A percentile compares a stretch with the other conserved stretches of the same genome.
phyloP scores from a whole-genome alignment of 345 rosid species.

The Cardamine resedifolia region DNA sequence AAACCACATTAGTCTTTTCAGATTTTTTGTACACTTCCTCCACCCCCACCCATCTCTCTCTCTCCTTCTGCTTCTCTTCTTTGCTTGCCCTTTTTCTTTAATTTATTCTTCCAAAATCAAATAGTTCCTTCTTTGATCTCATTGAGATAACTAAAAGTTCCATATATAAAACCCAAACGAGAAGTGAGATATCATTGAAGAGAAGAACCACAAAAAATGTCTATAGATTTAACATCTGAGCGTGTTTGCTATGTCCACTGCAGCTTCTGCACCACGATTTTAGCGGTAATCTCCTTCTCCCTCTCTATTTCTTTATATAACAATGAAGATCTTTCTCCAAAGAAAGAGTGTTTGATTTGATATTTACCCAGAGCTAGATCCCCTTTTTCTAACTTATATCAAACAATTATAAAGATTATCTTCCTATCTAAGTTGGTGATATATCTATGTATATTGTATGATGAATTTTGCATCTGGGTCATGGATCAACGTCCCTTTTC shows the following conservation, averaged over 20 bases:
- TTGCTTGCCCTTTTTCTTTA: constrained; percentile 28
- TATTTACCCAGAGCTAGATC: constrained; percentile 33
- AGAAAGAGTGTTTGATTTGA: constrained; percentile 1
- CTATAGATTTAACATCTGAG: constrained; percentile 70
- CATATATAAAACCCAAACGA: constrained; percentile 14
- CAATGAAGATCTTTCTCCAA: neutral
- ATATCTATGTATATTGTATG: constrained; percentile 12
- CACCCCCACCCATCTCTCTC: constrained; percentile 27
- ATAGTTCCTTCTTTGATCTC: constrained; percentile 36
- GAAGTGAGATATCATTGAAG: constrained; percentile 1
- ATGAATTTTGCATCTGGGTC: constrained; percentile 10
- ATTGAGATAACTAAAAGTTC: constrained; percentile 14
- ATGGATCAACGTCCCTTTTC: constrained; percentile 18
- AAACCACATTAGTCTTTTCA: constrained; percentile 43
- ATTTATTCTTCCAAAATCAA: constrained; percentile 32
- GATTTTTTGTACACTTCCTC: constrained; percentile 41
- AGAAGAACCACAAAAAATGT: constrained; percentile 45
- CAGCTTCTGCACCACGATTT: constrained; percentile 96
- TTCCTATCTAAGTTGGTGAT: neutral
- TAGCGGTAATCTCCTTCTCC: constrained; percentile 66
- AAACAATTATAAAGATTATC: neutral
- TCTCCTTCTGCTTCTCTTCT: constrained; percentile 32
- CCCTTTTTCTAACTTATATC: constrained; percentile 20
- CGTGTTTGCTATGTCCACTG: constrained; percentile 94
- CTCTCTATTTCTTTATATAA: neutral